These are phyloP conservation scores for Wallacemonas sp. DNA, from an alignment of 208 protist species.

Conservation along the genomic window DNA sequence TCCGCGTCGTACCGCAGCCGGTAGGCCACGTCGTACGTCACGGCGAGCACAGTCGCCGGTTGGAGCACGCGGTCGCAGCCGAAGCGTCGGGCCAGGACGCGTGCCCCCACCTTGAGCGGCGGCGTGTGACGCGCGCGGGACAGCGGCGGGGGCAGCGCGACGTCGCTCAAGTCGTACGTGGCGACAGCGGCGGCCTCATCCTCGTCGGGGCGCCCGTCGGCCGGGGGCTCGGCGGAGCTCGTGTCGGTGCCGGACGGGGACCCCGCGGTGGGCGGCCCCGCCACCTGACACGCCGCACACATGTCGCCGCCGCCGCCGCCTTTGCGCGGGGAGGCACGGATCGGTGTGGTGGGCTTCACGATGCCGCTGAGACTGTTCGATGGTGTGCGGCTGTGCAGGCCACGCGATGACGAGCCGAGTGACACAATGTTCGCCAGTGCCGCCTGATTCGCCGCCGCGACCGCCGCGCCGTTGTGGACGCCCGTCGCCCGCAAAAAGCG, in stretches of 20 bases:
- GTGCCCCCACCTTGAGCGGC: constrained; percentile 52
- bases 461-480: not conserved
- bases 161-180: constrained; percentile 37
- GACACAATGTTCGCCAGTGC: not conserved
- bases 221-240: no score
- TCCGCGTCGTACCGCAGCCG: constrained; percentile 58
- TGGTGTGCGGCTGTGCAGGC: not conserved
- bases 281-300: no score
- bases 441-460: not conserved
- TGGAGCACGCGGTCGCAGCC: constrained; percentile 42
- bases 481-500: not conserved
- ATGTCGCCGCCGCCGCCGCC: not conserved
- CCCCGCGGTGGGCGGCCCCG: no score
- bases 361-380: constrained; percentile 1
- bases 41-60: constrained; percentile 49
- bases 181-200: constrained; percentile 25
- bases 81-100: constrained; percentile 57
- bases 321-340: not conserved
- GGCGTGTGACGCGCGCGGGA: constrained; percentile 41
- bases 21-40: constrained; percentile 63
- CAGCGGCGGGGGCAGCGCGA: constrained; percentile 52
- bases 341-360: not conserved
- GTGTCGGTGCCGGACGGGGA: no score
- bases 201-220: no score
- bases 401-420: not conserved